Base-by-base conservation (phyloP, 2,329 filamentous ascomycete species). In the Pseudogymnoascus sp. region DNA sequence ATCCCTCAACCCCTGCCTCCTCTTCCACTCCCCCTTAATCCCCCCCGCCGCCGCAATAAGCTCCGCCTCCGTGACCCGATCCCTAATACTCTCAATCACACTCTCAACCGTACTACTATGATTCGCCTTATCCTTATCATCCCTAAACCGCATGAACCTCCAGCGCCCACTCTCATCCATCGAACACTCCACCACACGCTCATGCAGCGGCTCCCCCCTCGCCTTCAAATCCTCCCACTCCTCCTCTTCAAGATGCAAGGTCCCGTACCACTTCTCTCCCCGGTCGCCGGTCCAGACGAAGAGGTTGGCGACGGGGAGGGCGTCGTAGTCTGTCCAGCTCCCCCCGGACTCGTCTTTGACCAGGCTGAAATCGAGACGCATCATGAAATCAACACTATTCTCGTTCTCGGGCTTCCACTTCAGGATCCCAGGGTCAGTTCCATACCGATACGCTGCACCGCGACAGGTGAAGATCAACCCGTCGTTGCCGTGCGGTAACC, bases 321-420 rank as follows among this genome's bases (percentile, higher is more conserved):
- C 84, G 67, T 96, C 89, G 78, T 92, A 97, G 76, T 97, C 92
- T 60, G 83, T 73, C 69, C 86, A 89, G 36, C 85, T 83, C 54
- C 84, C 83, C 54, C 84, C 83, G 69, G 80, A 76, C 12, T 84
- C 82, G 70, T 88, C 84, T 65, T 90, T 83, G n/a, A 88, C 79
- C 0, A 80, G 72, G 0, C 89, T 89, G 71, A 97, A 97, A 11
- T 83, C 80, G 47, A 99, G 82, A 61, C 84, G 84, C 70, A 97
- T 82, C 45, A 89, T 84, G 75, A 96, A 97, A 74, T 99, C 95
- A 69, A 99, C 86, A 0, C 92, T 96, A 78, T 99, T 99, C 75
- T 99, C 95, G 68, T 90, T 82, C 3, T 91, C 91, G 0, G 93
- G 92, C 77, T 99, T 99, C 95, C 95, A 99, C 76, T 99, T 99